Percentiles rank a stretch among this genome's conserved stretches.
Conservation (phyloP, 1,139 yeast genomes). For the Candida tropicalis region DNA sequence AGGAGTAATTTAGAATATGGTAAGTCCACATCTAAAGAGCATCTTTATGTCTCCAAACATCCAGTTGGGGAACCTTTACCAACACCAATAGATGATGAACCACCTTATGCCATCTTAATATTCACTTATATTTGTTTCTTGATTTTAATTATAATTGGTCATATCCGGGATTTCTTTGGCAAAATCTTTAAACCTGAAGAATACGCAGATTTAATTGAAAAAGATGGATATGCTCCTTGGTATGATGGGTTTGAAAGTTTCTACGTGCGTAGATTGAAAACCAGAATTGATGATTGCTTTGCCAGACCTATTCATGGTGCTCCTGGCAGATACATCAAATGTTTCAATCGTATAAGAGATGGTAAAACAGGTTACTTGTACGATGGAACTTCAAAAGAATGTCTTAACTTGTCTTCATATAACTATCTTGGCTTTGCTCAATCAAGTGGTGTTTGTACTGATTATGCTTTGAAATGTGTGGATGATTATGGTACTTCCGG, state of each 20-base stretch:
- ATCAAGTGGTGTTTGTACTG: constrained; percentile 90
- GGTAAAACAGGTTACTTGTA: constrained; percentile 66
- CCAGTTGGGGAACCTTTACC: constrained; percentile 58
- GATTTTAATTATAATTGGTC: constrained; percentile 84
- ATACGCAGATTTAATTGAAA: constrained; percentile 68
- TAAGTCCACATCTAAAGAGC: constrained; percentile 55
- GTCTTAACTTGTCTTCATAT: constrained; percentile 86
- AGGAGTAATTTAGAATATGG: constrained; percentile 71
- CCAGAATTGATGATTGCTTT: constrained; percentile 91
- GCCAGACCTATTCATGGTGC: constrained; percentile 96
- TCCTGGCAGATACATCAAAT: constrained; percentile 87
- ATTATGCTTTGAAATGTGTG: constrained; percentile 65
- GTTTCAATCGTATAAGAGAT: constrained; percentile 72
- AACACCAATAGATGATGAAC: constrained; percentile 75
- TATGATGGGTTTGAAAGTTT: constrained; percentile 92
- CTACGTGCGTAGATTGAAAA: constrained; percentile 88
- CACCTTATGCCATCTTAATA: constrained; percentile 77
- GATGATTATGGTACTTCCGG: constrained; percentile 73
- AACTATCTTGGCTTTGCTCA: constrained; percentile 97
- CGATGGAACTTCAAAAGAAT: constrained; percentile 74
- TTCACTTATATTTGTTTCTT: constrained; percentile 85
- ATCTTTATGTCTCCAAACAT: constrained; percentile 55
- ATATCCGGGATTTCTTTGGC: constrained; percentile 86
- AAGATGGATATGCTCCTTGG: constrained; percentile 95
- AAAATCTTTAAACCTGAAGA: constrained; percentile 66